Evolutionary conservation across 306 rosid species (phyloP), one percentile per base, ranked within the genome.

Genomic region (Myrica gale): DNA sequence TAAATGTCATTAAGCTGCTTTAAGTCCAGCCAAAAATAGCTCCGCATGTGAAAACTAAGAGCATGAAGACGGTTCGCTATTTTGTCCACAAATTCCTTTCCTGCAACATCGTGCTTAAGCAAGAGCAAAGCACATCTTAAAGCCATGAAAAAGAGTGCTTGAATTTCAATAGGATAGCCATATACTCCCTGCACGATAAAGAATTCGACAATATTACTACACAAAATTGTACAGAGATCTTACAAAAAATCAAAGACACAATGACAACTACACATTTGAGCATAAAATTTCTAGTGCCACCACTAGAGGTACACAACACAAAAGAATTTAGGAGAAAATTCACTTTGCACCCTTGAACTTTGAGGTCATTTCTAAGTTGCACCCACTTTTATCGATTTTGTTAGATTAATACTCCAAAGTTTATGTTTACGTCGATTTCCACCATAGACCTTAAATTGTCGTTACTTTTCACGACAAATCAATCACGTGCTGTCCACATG

Each of bases 101-200:
- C 79, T 11, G 5, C 71, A 9, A 68, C 74, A 76, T 82, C 82
- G 55, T 73, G 78, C 85, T 77, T 82, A 3, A 82, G 81, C 23
- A 82, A 67, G 57, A 48, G 11, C 67, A 74, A 63, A 54, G 85
- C 79, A 52, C 81, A 82, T 68, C 78, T 58, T 58, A 82, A 41
- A 1, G 85, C 85, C 85, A 82, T 82, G 57, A 82, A 82, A 78
- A 82, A 76, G 16, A 82, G 76, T 6, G 85, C 81, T 66, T 82
- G 85, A 21, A 82, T 82, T 73, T 82, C 85, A 41, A 82, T 82
- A 11, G 85, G 85, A 71, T 82, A 82, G 13, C 85, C 82, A 54
- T 82, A 77, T 6, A 82, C 82, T 12, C 76, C 85, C 85, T 81
- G 74, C 11, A 58, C 20, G 44, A 53, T 13, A 52, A 21, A 13